Conservation (phyloP, 352 stramenopile species). For the Phytophthora ohioensis region DNA sequence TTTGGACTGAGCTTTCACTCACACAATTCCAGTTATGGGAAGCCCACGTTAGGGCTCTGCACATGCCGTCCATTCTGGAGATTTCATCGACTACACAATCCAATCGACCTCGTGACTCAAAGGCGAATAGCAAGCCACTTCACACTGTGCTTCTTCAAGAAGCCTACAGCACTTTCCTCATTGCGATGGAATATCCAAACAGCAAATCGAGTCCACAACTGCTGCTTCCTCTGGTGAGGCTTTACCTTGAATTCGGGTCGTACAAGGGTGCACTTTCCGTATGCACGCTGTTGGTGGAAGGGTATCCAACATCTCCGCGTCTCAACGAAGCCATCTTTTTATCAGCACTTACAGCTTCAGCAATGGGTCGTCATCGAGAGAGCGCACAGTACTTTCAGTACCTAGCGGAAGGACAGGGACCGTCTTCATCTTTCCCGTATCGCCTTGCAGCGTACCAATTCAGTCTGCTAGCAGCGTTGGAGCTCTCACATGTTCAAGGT, state of each 20-base stretch:
- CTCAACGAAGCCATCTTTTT: slow-evolving; percentile 75
- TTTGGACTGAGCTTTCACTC: slow-evolving; percentile 72
- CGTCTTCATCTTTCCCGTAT: slow-evolving; percentile 40
- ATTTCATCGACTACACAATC: slow-evolving; percentile 14
- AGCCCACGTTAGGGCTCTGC: slow-evolving; percentile 43
- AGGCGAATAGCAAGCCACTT: slow-evolving; percentile 24
- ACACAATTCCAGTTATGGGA: slow-evolving; percentile 73
- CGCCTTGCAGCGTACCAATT: slow-evolving; percentile 64
- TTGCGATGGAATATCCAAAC: slow-evolving; percentile 78
- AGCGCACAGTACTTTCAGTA: slow-evolving; percentile 82
- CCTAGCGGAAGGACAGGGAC: slow-evolving; percentile 58
- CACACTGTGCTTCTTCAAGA: slow-evolving; percentile 48
- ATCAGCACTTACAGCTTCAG: slow-evolving; percentile 61
- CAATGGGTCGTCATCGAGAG: slow-evolving; percentile 62
- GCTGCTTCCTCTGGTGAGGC: slow-evolving; percentile 59
- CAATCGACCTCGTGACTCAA: slow-evolving; percentile 17
- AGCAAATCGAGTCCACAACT: slow-evolving; percentile 72
- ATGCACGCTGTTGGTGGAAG: slow-evolving; percentile 75
- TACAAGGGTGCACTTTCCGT: slow-evolving; percentile 71
- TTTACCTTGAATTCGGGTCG: slow-evolving; percentile 76
- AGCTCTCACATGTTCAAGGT: slow-evolving; percentile 53
- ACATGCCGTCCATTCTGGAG: slow-evolving; percentile 45
- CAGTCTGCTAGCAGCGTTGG: slow-evolving; percentile 59
- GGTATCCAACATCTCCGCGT: slow-evolving; percentile 45
- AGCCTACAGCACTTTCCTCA: slow-evolving; percentile 79